Percentiles rank a stretch among this genome's conserved stretches.
Evolutionary conservation across 345 rosid species (phyloP).

Genomic region (Salix koriyanagi): DNA sequence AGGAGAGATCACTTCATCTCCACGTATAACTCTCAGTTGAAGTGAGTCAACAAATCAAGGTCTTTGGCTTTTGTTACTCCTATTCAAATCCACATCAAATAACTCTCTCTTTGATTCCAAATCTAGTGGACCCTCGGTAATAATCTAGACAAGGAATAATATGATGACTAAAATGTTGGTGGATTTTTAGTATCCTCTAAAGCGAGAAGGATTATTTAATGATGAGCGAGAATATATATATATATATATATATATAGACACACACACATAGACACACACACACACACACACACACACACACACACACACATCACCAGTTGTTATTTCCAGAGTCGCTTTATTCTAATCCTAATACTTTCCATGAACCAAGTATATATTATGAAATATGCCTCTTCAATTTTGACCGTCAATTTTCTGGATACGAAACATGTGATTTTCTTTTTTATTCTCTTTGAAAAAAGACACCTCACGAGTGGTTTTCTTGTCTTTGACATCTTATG

Average conservation of each 20-base stretch:
- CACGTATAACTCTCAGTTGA: constrained; percentile 17
- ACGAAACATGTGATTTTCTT: background rate
- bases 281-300: no score
- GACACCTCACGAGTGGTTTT: no score
- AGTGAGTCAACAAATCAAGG: constrained; percentile 20
- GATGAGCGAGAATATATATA: constrained; percentile 21
- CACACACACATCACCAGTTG: constrained; percentile 8
- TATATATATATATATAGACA: no score
- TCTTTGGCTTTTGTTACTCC: background rate
- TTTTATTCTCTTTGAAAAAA: no score
- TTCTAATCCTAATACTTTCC: constrained; percentile 20
- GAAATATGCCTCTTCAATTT: constrained; percentile 19
- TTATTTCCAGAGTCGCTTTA: constrained; percentile 24
- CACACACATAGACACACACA: no score
- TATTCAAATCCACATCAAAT: constrained; percentile 9
- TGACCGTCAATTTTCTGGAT: constrained; percentile 17
- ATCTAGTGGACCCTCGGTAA: constrained; percentile 31
- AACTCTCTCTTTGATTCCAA: constrained; percentile 29
- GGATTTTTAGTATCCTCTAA: constrained; percentile 34
- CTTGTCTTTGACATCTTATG: no score
- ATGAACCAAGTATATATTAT: constrained; percentile 10
- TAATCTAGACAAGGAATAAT: constrained; percentile 29
- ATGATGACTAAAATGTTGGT: constrained; percentile 15
- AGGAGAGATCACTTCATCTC: constrained; percentile 7
- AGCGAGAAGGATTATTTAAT: constrained; percentile 22